Evolutionary conservation across 2,329 filamentous ascomycete species (phyloP).

Genomic region (Mariannaea sp.): DNA sequence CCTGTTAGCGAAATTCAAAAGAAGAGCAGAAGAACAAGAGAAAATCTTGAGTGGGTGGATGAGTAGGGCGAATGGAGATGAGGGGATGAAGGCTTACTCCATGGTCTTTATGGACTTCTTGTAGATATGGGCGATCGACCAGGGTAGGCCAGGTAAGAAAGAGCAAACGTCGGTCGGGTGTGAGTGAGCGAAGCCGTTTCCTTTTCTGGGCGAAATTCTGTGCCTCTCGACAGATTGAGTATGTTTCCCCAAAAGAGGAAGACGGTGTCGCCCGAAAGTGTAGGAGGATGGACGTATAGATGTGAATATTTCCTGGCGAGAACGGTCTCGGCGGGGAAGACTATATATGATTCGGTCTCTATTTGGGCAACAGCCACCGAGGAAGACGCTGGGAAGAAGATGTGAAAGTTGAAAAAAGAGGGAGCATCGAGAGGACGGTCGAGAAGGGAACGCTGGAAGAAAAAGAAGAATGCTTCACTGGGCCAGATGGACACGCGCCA

Average conservation of each 20-base stretch:
- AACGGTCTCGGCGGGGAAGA: background rate
- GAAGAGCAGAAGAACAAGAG: conserved; percentile 7
- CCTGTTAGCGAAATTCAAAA: conserved; percentile 19
- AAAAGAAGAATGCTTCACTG: background rate
- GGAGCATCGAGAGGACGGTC: background rate
- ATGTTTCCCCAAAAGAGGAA: conserved; percentile 25
- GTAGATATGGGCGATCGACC: conserved; percentile 44
- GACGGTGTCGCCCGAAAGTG: conserved; percentile 32
- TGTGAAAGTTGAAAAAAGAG: conserved; percentile 3
- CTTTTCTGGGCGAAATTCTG: conserved; percentile 28
- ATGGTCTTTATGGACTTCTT: conserved; percentile 46
- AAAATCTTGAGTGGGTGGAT: conserved; percentile 5
- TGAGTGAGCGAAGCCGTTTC: conserved; percentile 18
- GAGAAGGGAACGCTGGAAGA: conserved; percentile 2
- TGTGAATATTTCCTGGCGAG: conserved; percentile 8
- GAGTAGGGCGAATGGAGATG: conserved; percentile 11
- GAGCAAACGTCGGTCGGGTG: conserved; percentile 20
- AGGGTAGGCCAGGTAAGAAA: too few relatives aligned
- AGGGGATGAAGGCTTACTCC: conserved; percentile 41
- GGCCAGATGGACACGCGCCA: conserved; percentile 7
- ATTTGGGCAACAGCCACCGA: background rate
- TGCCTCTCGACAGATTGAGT: conserved; percentile 20
- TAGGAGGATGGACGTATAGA: conserved; percentile 25
- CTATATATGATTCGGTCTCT: background rate
- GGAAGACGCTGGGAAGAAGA: background rate